These are phyloP conservation scores for Pulicaria dysenterica DNA, from an alignment of 129 eudicot species.

Conservation along the genomic window DNA sequence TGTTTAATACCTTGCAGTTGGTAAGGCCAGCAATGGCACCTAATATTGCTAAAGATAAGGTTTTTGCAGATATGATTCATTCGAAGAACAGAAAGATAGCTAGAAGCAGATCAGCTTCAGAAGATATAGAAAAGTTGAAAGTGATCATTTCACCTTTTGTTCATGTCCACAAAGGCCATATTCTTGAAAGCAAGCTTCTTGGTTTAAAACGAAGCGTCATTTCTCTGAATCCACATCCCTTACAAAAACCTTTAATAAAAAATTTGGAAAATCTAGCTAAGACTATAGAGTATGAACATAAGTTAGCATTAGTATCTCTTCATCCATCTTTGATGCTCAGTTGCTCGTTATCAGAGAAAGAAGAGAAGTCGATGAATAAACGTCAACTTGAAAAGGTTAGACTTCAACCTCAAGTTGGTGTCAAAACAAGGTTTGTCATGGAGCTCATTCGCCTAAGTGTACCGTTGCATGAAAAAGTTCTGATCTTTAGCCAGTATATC, in stretches of 20 bases:
- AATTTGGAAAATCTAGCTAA: background rate
- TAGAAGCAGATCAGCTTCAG: background rate
- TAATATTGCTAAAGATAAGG: slow-evolving; percentile 23
- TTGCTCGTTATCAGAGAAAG: slow-evolving; percentile 31
- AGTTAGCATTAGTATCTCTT: slow-evolving; percentile 50
- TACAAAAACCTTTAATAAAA: slow-evolving; percentile 41
- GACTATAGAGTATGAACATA: slow-evolving; percentile 41
- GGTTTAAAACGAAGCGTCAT: slow-evolving; percentile 49
- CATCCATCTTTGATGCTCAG: slow-evolving; percentile 50
- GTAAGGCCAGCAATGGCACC: slow-evolving; percentile 52
- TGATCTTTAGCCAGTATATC: slow-evolving; percentile 64
- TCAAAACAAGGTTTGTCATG: slow-evolving; percentile 60
- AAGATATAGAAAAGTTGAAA: slow-evolving; percentile 45
- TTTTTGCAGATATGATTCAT: slow-evolving; percentile 33
- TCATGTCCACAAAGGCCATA: slow-evolving; percentile 53
- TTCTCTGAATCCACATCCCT: slow-evolving; percentile 40
- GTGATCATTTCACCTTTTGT: slow-evolving; percentile 57
- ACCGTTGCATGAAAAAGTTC: slow-evolving; percentile 44
- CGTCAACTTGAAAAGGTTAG: slow-evolving; percentile 26
- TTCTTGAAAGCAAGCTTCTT: slow-evolving; percentile 49
- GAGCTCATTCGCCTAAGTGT: slow-evolving; percentile 52
- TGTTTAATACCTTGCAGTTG: slow-evolving; percentile 51
- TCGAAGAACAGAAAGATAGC: background rate
- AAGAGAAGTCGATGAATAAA: slow-evolving; percentile 1
- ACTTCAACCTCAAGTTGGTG: slow-evolving; percentile 42